Evolutionary conservation across 1,284 basidiomycete genomes (phyloP).

Genomic region (Rhodotorula glutinis): DNA sequence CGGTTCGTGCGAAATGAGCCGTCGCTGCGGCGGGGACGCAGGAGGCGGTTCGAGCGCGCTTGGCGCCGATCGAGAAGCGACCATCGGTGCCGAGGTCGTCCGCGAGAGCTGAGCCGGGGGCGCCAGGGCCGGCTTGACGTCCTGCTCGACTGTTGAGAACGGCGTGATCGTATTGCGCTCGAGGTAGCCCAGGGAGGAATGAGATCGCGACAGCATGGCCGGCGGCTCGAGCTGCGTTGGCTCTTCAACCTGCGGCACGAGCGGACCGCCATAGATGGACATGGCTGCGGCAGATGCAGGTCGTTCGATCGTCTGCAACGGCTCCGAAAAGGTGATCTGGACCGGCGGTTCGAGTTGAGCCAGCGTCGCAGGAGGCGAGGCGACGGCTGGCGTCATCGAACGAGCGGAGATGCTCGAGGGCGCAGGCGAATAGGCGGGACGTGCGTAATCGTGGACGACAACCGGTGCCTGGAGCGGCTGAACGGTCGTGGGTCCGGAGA

Average conservation of each 20-base stretch:
- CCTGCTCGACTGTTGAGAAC: neutral
- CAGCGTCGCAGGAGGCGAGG: neutral
- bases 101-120: slow-evolving; percentile 9
- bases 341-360: slow-evolving; percentile 8
- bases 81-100: slow-evolving; percentile 15
- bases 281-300: slow-evolving; percentile 3
- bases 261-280: neutral
- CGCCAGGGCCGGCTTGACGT: slow-evolving; percentile 1
- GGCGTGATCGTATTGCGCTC: neutral
- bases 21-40: neutral
- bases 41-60: slow-evolving; percentile 1
- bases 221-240: slow-evolving; percentile 9
- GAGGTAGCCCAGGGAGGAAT: slow-evolving; percentile 19
- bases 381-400: slow-evolving; percentile 1
- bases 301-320: neutral
- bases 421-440: slow-evolving; percentile 1
- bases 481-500: neutral
- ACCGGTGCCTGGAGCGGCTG: neutral
- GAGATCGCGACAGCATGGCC: slow-evolving; percentile 1
- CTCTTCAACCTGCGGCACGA: neutral
- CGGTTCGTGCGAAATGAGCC: slow-evolving; percentile 17
- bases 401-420: neutral
- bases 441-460: neutral
- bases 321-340: neutral
- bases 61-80: slow-evolving; percentile 3